These are phyloP conservation scores for Aspergillus proliferans DNA, from an alignment of 2,329 filamentous ascomycete species.

Conservation along the genomic window DNA sequence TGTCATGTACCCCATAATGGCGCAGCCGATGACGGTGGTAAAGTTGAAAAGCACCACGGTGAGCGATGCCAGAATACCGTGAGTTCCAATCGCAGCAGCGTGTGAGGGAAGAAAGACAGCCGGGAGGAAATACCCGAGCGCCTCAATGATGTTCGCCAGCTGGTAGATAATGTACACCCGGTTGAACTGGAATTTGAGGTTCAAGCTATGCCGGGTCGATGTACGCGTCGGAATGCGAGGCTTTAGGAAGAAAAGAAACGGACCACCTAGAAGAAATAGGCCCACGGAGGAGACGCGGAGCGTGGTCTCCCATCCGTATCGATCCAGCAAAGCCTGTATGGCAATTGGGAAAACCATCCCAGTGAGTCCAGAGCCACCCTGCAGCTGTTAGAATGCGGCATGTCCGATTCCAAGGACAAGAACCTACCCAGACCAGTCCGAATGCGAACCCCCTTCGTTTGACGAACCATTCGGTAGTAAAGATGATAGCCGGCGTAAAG, in stretches of 20 bases:
- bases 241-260: slow-evolving; percentile 34
- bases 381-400: slow-evolving; percentile 12
- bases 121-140: slow-evolving; percentile 34
- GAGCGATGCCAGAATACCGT: slow-evolving; percentile 16
- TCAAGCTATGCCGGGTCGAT: slow-evolving; percentile 34
- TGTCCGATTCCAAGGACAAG: neutral
- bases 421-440: slow-evolving; percentile 38
- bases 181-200: slow-evolving; percentile 29
- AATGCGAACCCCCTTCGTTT: slow-evolving; percentile 39
- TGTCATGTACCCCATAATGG: slow-evolving; percentile 32
- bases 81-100: slow-evolving; percentile 23
- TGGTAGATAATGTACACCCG: slow-evolving; percentile 44
- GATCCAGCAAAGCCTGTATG: slow-evolving; percentile 38
- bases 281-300: slow-evolving; percentile 39
- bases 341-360: slow-evolving; percentile 44
- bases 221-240: slow-evolving; percentile 33
- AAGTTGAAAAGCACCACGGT: slow-evolving; percentile 29
- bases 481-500: slow-evolving; percentile 42
- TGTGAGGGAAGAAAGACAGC: slow-evolving; percentile 36
- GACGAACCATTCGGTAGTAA: slow-evolving; percentile 49
- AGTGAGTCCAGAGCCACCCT: slow-evolving; percentile 31
- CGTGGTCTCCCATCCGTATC: slow-evolving; percentile 40
- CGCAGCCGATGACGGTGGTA: slow-evolving; percentile 25
- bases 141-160: slow-evolving; percentile 35
- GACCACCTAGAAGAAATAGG: slow-evolving; percentile 13